Evolutionary conservation across 805 yeast genomes (phyloP).

Genomic region (Wickerhamiella azymoides): DNA sequence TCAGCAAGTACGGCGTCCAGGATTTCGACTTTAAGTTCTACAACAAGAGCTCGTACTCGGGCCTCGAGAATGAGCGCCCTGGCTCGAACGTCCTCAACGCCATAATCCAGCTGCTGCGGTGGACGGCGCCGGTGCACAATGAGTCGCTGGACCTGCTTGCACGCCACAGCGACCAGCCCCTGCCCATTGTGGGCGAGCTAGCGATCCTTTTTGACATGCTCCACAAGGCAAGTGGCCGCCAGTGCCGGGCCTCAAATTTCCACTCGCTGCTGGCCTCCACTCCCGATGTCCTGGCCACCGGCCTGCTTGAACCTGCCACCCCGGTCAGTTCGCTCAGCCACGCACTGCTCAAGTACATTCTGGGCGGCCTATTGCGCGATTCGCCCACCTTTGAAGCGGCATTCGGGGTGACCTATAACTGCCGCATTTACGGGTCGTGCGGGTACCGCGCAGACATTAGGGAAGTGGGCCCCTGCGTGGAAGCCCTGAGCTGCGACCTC

Average conservation of each 20-base stretch:
- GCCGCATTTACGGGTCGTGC: slow-evolving; percentile 14
- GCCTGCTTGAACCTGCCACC: slow-evolving; percentile 32
- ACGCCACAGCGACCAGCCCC: slow-evolving; percentile 26
- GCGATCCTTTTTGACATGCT: slow-evolving; percentile 91
- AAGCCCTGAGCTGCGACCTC: slow-evolving; percentile 10
- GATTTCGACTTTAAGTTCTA: slow-evolving; percentile 85
- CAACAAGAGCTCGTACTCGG: slow-evolving; percentile 61
- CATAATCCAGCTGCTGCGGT: slow-evolving; percentile 64
- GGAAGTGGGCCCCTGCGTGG: neutral
- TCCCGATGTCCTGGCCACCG: slow-evolving; percentile 38
- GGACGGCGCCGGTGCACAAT: slow-evolving; percentile 60
- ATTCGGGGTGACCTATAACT: slow-evolving; percentile 14
- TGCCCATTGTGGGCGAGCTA: slow-evolving; percentile 50
- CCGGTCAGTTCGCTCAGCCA: slow-evolving; percentile 28
- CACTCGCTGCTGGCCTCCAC: slow-evolving; percentile 36
- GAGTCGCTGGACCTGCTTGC: slow-evolving; percentile 43
- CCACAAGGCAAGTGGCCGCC: slow-evolving; percentile 60
- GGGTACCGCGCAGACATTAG: slow-evolving; percentile 11
- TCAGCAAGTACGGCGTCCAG: slow-evolving; percentile 82
- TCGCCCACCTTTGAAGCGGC: slow-evolving; percentile 4
- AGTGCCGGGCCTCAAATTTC: slow-evolving; percentile 74
- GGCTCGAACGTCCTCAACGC: slow-evolving; percentile 62
- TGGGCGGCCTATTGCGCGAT: slow-evolving; percentile 39
- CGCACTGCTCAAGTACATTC: slow-evolving; percentile 44
- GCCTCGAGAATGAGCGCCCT: slow-evolving; percentile 77